Base-by-base conservation (phyloP, 805 yeast species). In the Saccharomycopsis javanensis region DNA sequence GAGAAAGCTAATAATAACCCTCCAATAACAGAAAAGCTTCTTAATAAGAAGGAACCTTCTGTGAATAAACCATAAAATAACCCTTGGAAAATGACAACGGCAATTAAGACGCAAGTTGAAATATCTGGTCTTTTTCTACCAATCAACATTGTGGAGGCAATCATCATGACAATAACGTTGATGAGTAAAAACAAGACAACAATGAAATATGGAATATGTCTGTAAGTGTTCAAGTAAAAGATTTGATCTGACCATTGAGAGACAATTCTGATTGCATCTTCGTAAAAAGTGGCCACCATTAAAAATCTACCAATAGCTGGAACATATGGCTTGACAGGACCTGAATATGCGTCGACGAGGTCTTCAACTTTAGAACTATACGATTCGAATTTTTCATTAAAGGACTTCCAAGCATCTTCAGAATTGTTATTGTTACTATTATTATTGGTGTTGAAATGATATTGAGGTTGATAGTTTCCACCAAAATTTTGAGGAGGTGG, bases 191-290 rank as follows among this genome's bases (percentile, higher is more conserved):
- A 86, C n/a, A 82, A 42, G n/a, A 84, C 77, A 20, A 90, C 89
- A 57, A 92, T 71, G 77, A 85, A 80, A 63, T 81, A 78, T 70
- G 96, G 95, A 60, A 84, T 74, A 64, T 84, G 88, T 68, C 96
- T 82, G 75, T 82, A 86, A 64, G 82, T 81, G 74, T 87, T 79
- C 64, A 94, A 76, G 70, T 86, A 92, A 69, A 81, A 86, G 25
- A 88, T 88, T 71, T 92, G 99, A 66, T 88, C 96, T 35, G 78
- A 71, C 97, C 97, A 92, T 73, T 91, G 97, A 5, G 89, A 73
- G 55, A 83, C 64, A 65, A 92, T 88, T 70, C 99, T 80, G 55
- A 85, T 68, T 2, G 96, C 80, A 67, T 94, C 98, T 72, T 92
- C 98, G 63, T 82, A 80, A 68, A 91, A 92, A 0, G 98, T 94